A percentile compares a stretch with the other conserved stretches of the same genome.
Conservation (phyloP, 768 basidiomycete species). For the Udeniomyces megalosporus region DNA sequence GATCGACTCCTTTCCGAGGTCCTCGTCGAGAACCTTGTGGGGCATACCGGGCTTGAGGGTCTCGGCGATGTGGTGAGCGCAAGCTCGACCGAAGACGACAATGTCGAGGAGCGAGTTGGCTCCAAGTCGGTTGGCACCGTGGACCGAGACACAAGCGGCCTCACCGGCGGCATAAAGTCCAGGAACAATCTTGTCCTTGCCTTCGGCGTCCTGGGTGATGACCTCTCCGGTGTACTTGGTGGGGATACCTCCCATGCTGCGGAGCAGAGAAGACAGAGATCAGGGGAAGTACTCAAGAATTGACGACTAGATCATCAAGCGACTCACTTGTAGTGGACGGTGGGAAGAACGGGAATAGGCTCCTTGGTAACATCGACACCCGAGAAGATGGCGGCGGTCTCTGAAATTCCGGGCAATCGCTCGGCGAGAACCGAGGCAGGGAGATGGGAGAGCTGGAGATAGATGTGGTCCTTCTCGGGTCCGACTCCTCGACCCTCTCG, state of each 20-base stretch:
- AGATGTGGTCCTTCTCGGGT: slow-evolving; percentile 93
- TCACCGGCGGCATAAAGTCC: slow-evolving; percentile 98
- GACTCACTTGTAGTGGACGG: slow-evolving; percentile 94
- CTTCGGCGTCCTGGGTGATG: slow-evolving; percentile 67
- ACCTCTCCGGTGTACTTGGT: slow-evolving; percentile 97
- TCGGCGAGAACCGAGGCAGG: slow-evolving; percentile 91
- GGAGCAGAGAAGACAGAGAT: neutral
- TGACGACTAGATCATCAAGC: slow-evolving; percentile 15
- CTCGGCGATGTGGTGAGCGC: slow-evolving; percentile 90
- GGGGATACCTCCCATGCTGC: slow-evolving; percentile 88
- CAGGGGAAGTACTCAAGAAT: slow-evolving; percentile 14
- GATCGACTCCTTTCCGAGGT: slow-evolving; percentile 68
- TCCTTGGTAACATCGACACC: slow-evolving; percentile 99
- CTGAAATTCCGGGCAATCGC: slow-evolving; percentile 95
- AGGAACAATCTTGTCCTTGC: slow-evolving; percentile 85
- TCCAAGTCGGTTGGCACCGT: slow-evolving; percentile 97
- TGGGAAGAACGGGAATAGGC: slow-evolving; percentile 94
- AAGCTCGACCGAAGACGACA: slow-evolving; percentile 98
- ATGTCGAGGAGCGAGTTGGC: slow-evolving; percentile 98
- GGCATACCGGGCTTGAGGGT: slow-evolving; percentile 75
- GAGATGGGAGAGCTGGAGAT: slow-evolving; percentile 89
- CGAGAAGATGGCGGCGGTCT: slow-evolving; percentile 96
- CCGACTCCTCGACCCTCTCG: slow-evolving; percentile 98
- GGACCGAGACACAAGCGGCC: slow-evolving; percentile 96
- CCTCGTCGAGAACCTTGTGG: slow-evolving; percentile 71